phyloP scores from a whole-genome alignment of 2,329 filamentous ascomycete species.

The Arthrobotrys sphaeroides region DNA sequence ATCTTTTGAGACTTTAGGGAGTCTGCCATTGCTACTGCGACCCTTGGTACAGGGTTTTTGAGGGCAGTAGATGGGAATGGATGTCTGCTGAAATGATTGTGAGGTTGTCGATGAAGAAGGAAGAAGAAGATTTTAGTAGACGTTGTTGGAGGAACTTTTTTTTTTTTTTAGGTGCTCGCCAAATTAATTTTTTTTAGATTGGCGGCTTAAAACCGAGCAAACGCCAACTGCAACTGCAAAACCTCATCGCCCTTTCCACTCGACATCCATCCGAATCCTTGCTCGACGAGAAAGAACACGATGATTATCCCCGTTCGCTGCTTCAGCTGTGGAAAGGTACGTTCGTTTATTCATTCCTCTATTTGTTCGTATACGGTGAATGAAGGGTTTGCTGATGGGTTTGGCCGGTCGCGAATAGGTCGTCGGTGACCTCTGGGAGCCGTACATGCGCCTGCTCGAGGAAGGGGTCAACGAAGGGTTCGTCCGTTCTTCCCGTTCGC shows the following conservation, averaged over 20 bases:
- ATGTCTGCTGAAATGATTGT: not conserved
- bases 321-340: slow-evolving; percentile 98
- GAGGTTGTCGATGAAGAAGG: slow-evolving; percentile 21
- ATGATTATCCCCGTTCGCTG: slow-evolving; percentile 99
- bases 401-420: slow-evolving; percentile 73
- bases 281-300: slow-evolving; percentile 14
- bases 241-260: not conserved
- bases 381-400: slow-evolving; percentile 18
- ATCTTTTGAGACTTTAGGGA: slow-evolving; percentile 19
- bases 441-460: slow-evolving; percentile 82
- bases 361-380: not conserved
- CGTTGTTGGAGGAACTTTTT: slow-evolving; percentile 8
- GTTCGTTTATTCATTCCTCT: slow-evolving; percentile 52
- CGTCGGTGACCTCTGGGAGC: slow-evolving; percentile 96
- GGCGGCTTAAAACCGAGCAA: slow-evolving; percentile 39
- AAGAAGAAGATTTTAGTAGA: slow-evolving; percentile 8
- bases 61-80: not conserved
- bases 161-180: slow-evolving; percentile 28
- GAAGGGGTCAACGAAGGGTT: slow-evolving; percentile 79
- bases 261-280: not conserved
- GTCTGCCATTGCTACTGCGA: slow-evolving; percentile 40
- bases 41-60: not conserved
- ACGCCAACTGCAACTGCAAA: too few relatives aligned
- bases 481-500: too few relatives aligned
- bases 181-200: slow-evolving; percentile 26